These are phyloP conservation scores for Barnettozyma vustinii DNA, from an alignment of 805 yeast genomes.

Conservation along the genomic window DNA sequence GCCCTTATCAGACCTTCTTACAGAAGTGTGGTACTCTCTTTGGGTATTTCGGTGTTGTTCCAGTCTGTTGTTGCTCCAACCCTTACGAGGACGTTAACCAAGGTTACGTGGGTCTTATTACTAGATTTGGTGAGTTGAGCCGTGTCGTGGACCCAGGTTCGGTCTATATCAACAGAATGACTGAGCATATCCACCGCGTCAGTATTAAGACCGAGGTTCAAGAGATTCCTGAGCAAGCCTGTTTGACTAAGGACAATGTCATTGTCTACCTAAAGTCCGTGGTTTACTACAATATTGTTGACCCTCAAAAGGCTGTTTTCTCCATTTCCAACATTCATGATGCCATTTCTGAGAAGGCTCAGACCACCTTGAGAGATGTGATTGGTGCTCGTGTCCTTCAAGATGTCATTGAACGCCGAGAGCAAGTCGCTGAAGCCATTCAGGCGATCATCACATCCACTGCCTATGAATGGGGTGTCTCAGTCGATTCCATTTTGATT, in stretches of 20 bases:
- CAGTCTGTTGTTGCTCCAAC: conserved; percentile 47
- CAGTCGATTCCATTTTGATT: conserved; percentile 60
- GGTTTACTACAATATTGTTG: conserved; percentile 58
- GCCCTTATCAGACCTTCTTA: conserved; percentile 38
- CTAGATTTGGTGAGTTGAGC: conserved; percentile 60
- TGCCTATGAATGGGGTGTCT: conserved; percentile 67
- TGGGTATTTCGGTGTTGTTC: conserved; percentile 34
- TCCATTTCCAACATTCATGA: conserved; percentile 47
- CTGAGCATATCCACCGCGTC: conserved; percentile 47
- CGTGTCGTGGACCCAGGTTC: conserved; percentile 68
- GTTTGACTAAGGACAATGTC: conserved; percentile 70
- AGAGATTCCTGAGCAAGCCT: conserved; percentile 62
- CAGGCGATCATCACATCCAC: conserved; percentile 55
- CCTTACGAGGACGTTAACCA: conserved; percentile 58
- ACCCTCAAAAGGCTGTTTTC: conserved; percentile 62
- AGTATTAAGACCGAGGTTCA: conserved; percentile 52
- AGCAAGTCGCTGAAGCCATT: conserved; percentile 62
- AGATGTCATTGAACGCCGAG: conserved; percentile 69
- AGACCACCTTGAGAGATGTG: conserved; percentile 68
- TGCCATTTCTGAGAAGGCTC: conserved; percentile 62
- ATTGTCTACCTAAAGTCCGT: conserved; percentile 58
- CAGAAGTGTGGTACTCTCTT: conserved; percentile 37
- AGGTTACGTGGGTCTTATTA: conserved; percentile 65
- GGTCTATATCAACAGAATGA: conserved; percentile 56
- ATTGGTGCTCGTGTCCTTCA: conserved; percentile 61